Conservation (phyloP, 2,329 filamentous ascomycete genomes). For the Aspergillus japonicus region DNA sequence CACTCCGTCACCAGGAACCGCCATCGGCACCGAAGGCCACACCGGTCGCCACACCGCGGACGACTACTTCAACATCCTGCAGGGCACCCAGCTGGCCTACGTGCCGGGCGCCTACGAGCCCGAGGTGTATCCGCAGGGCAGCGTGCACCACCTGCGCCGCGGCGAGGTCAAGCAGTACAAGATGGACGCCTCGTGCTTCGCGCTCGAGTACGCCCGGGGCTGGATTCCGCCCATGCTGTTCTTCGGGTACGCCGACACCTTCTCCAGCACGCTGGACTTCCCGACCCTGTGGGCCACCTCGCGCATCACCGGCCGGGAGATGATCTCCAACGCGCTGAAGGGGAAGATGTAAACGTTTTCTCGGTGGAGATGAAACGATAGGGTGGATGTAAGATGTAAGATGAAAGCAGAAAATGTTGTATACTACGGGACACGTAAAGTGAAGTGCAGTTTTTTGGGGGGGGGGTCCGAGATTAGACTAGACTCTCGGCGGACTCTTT, state of each 20-base stretch:
- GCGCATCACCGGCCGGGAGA: slow-evolving; percentile 70
- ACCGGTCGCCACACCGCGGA: slow-evolving; percentile 84
- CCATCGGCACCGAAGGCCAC: slow-evolving; percentile 78
- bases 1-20: slow-evolving; percentile 27
- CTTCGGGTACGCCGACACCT: slow-evolving; percentile 80
- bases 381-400: background rate
- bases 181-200: slow-evolving; percentile 40
- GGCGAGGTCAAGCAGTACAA: slow-evolving; percentile 76
- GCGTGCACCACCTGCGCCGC: slow-evolving; percentile 43
- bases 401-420: background rate
- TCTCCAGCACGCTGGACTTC: slow-evolving; percentile 79
- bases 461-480: no score
- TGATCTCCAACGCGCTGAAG: slow-evolving; percentile 68
- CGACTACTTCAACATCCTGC: slow-evolving; percentile 90
- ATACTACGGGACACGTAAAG: no score
- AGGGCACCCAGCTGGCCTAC: slow-evolving; percentile 41
- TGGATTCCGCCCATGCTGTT: slow-evolving; percentile 93
- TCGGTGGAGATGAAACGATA: no score
- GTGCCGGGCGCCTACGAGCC: slow-evolving; percentile 39
- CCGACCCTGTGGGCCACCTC: slow-evolving; percentile 81
- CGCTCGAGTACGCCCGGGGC: slow-evolving; percentile 52
- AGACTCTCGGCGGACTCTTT: no score
- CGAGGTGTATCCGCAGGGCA: slow-evolving; percentile 39
- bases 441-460: no score
- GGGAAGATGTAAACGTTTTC: slow-evolving; percentile 62